Evolutionary conservation across 352 stramenopile species (phyloP).

Genomic region (Phytophthora cactorum): DNA sequence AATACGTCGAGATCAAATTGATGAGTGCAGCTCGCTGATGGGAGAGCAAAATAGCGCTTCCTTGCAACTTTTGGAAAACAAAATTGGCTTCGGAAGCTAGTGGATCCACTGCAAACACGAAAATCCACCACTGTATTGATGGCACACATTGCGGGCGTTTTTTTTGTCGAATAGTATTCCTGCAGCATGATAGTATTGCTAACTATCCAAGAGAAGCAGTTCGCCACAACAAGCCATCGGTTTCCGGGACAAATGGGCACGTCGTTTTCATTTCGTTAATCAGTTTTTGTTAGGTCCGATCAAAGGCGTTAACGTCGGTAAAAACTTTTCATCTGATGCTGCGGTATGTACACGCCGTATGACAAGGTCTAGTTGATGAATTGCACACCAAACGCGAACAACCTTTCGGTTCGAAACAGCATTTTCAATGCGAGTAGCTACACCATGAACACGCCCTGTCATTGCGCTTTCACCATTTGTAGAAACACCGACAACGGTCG

Average conservation of each 20-base stretch:
- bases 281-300: background rate
- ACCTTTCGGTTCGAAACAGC: too few relatives aligned
- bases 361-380: too few relatives aligned
- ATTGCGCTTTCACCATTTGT: too few relatives aligned
- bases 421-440: background rate
- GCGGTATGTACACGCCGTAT: too few relatives aligned
- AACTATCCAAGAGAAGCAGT: background rate
- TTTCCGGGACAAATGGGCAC: background rate
- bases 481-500: too few relatives aligned
- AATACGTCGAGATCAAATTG: background rate
- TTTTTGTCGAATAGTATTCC: background rate
- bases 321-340: too few relatives aligned
- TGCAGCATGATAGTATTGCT: background rate
- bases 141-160: background rate
- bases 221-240: background rate
- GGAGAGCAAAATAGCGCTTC: background rate
- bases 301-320: too few relatives aligned
- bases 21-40: background rate
- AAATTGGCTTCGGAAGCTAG: background rate
- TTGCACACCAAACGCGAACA: too few relatives aligned
- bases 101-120: background rate
- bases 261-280: background rate
- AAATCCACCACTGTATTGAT: background rate
- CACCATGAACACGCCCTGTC: too few relatives aligned
- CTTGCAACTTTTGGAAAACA: background rate